A percentile compares a stretch with the other conserved stretches of the same genome.
These are phyloP conservation scores for Sarocladiaceae sp. DNA, from an alignment of 2,329 filamentous ascomycete genomes.

Conservation along the genomic window DNA sequence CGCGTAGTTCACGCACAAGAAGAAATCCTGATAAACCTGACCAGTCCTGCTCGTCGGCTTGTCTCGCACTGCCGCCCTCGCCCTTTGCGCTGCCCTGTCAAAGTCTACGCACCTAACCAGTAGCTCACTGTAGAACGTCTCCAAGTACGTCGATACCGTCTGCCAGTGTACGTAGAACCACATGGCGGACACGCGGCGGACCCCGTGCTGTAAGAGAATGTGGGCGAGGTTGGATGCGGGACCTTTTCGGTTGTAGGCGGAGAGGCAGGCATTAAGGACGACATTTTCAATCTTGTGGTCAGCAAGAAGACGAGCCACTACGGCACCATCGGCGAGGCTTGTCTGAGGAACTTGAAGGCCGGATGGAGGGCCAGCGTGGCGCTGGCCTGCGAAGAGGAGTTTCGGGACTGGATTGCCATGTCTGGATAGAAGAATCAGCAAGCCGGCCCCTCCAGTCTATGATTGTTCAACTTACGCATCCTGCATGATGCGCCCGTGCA, in stretches of 20 bases:
- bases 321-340: constrained; percentile 16
- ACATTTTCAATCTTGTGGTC: constrained; percentile 20
- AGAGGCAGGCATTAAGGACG: constrained; percentile 23
- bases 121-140: constrained; percentile 20
- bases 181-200: constrained; percentile 22
- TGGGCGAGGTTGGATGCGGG: constrained; percentile 20
- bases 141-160: constrained; percentile 21
- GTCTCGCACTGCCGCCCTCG: constrained; percentile 19
- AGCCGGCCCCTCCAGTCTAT: too few relatives aligned
- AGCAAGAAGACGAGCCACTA: constrained; percentile 18
- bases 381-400: constrained; percentile 20
- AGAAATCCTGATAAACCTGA: constrained; percentile 20
- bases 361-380: constrained; percentile 12
- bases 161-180: constrained; percentile 24
- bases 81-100: constrained; percentile 21
- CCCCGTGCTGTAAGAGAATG: constrained; percentile 20
- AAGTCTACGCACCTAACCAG: constrained; percentile 21
- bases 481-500: constrained; percentile 20
- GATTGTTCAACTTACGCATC: too few relatives aligned
- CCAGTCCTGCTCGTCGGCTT: constrained; percentile 17
- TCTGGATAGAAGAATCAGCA: constrained; percentile 11
- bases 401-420: constrained; percentile 17
- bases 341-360: constrained; percentile 18
- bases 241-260: constrained; percentile 20
- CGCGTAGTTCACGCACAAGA: constrained; percentile 24